Evolutionary conservation across 345 rosid genomes (phyloP).

Genomic region (Aegle marmelos): DNA sequence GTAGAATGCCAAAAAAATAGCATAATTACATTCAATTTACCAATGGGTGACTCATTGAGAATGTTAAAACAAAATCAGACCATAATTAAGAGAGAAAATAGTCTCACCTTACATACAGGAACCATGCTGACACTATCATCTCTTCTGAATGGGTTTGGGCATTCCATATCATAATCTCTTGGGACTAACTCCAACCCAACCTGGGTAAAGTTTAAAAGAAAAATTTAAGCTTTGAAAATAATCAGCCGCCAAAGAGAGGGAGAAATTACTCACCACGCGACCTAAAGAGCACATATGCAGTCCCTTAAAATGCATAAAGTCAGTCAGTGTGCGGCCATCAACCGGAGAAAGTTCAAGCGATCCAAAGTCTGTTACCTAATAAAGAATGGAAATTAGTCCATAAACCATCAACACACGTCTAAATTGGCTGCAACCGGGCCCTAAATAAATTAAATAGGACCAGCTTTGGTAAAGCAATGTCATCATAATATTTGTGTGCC

Average conservation of each 20-base stretch:
- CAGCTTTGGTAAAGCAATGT: too few relatives aligned
- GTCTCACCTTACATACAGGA: conserved; percentile 63
- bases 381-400: too few relatives aligned
- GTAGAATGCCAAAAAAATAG: conserved; percentile 19
- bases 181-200: conserved; percentile 66
- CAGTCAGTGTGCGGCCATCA: too few relatives aligned
- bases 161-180: conserved; percentile 61
- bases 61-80: neutral
- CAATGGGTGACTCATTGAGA: conserved; percentile 2
- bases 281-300: too few relatives aligned
- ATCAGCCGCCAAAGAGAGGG: conserved; percentile 3
- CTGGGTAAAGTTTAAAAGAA: conserved; percentile 23
- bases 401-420: too few relatives aligned
- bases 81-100: conserved; percentile 5
- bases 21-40: neutral
- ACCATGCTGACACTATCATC: conserved; percentile 51
- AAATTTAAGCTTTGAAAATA: conserved; percentile 2
- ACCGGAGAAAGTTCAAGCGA: too few relatives aligned
- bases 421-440: too few relatives aligned
- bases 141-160: conserved; percentile 44
- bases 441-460: too few relatives aligned
- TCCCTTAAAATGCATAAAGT: too few relatives aligned
- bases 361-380: too few relatives aligned
- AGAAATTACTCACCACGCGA: too few relatives aligned
- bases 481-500: too few relatives aligned